Evolutionary conservation across 495 filamentous ascomycete species (phyloP), one percentile per base, ranked within the genome.

Genomic region (Daldinia bambusicola): DNA sequence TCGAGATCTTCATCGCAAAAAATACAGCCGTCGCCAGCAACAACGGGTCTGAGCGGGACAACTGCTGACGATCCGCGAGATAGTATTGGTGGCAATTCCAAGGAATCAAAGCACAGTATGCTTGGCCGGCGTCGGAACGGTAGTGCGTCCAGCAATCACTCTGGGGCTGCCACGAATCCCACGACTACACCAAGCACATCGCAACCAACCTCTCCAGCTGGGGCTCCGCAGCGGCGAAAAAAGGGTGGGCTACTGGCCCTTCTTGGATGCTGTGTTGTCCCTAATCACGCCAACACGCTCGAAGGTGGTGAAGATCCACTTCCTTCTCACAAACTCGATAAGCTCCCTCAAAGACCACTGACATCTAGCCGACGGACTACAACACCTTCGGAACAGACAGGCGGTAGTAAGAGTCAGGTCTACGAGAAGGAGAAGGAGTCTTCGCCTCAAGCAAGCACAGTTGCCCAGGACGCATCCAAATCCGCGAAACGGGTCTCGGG

Each of bases 201-300:
- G n/a, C 79, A 82, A 61, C 81, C 80, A 32, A 80, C 78, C 66
- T 82, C 84, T 30, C 80, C 84, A 61, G 80, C 78, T 68, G 82
- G 69, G 52, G 77, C 76, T 67, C 75, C 75, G 13, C 84, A 80
- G 55, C 88, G 86, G 74, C 78, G 84, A 60, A 91, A 89, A 77
- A 92, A 91, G 81, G 84, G 88, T 56, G 79, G 83, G 9, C 80
- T 97, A 40, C 80, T 96, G 20, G 84, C 92, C 30, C 89, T 95
- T 62, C 82, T 97, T 55, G 90, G 86, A 57, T 97, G 94, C 82
- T 97, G 93, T 77, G 89, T 89, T 32, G 87, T 89, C 31, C 85
- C 89, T 41, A 86, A 89, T 63, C 80, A 87, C 51, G 87, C 86
- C n/a, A 87, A 89, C 62, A 80, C 87, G 2, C 82, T 89, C 41